Evolutionary conservation across 2,329 filamentous ascomycete species (phyloP).

Genomic region (Botrytis sinoallii): DNA sequence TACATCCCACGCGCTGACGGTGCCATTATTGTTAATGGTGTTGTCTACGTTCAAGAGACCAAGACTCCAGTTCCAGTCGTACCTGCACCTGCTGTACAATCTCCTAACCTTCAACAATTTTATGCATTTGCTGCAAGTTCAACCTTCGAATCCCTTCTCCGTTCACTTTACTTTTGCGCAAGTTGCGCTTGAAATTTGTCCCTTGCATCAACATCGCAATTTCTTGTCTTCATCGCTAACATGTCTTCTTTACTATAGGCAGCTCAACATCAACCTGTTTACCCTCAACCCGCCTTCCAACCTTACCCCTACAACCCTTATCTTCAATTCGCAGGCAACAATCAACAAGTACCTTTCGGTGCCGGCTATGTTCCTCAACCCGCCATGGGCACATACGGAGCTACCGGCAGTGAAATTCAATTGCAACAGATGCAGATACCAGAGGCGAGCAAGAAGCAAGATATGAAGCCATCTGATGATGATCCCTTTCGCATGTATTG

Average conservation of each 20-base stretch:
- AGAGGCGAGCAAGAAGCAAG: constrained; percentile 43
- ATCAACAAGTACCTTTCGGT: constrained; percentile 20
- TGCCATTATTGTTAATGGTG: constrained; percentile 27
- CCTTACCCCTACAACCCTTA: background rate
- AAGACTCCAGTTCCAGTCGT: background rate
- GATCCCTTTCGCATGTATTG: constrained; percentile 60
- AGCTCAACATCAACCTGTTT: background rate
- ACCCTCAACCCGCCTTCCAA: constrained; percentile 14
- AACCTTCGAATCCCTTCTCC: background rate
- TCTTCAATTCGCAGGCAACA: background rate
- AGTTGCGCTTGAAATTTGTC: background rate
- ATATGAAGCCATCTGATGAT: constrained; percentile 61
- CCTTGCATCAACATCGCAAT: background rate
- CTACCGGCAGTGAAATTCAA: constrained; percentile 30
- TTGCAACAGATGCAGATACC: constrained; percentile 28
- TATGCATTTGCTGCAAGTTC: constrained; percentile 3
- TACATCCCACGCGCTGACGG: constrained; percentile 49
- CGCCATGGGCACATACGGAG: constrained; percentile 22
- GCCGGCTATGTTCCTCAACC: constrained; percentile 25
- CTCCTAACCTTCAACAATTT: background rate
- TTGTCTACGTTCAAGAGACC: constrained; percentile 25
- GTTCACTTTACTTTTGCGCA: background rate
- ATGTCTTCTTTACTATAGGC: background rate
- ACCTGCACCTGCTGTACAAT: constrained; percentile 3
- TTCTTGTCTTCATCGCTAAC: background rate